These are phyloP conservation scores for Saururus chinensis DNA, from an alignment of 164 flowering plant genomes.

Conservation along the genomic window DNA sequence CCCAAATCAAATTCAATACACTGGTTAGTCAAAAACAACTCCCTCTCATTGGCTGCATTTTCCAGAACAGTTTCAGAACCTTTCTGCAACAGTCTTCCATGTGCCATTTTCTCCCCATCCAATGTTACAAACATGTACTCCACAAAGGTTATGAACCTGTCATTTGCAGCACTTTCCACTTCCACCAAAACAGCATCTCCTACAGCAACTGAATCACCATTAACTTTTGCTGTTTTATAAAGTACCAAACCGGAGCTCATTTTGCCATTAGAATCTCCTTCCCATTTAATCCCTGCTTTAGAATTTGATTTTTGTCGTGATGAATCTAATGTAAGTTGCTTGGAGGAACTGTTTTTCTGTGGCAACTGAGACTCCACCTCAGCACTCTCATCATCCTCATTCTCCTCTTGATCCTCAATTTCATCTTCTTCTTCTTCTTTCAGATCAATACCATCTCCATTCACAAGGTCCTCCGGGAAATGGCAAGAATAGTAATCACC, in stretches of 20 bases:
- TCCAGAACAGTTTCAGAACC: conserved; percentile 75
- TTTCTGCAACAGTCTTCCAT: conserved; percentile 64
- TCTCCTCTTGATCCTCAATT: conserved; percentile 23
- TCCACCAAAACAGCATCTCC: conserved; percentile 54
- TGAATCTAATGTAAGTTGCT: conserved; percentile 17
- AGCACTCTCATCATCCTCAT: conserved; percentile 20
- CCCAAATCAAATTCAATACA: conserved; percentile 51
- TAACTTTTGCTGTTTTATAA: conserved; percentile 43
- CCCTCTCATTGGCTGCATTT: conserved; percentile 75
- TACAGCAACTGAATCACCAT: conserved; percentile 41
- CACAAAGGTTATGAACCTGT: conserved; percentile 46
- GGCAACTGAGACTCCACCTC: conserved; percentile 11
- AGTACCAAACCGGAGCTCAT: conserved; percentile 38
- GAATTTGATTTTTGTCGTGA: conserved; percentile 15
- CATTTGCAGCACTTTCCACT: conserved; percentile 30
- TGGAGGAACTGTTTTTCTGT: conserved; percentile 9
- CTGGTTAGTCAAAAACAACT: conserved; percentile 69
- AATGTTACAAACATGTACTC: conserved; percentile 77
- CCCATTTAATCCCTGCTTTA: conserved; percentile 42
- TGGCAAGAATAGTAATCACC: conserved; percentile 77
- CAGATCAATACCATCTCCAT: conserved; percentile 32
- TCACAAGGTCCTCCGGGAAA: conserved; percentile 46
- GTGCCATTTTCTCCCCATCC: conserved; percentile 52
- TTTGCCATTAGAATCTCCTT: conserved; percentile 48
- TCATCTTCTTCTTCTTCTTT: conserved; percentile 31